These are phyloP conservation scores for Dovyalis caffra DNA, from an alignment of 345 rosid species.

Conservation along the genomic window DNA sequence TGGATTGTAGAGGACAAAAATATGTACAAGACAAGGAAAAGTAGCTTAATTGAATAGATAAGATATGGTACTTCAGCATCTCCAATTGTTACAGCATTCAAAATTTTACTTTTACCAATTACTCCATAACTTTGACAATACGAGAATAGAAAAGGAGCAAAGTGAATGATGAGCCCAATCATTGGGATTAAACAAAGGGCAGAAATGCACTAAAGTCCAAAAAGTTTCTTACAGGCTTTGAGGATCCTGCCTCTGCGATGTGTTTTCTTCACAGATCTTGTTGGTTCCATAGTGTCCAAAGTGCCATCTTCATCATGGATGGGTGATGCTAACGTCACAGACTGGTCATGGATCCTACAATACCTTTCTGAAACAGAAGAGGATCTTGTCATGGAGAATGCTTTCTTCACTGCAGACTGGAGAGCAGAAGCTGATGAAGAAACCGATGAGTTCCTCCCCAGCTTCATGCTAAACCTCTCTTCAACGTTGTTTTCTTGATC, in stretches of 20 bases:
- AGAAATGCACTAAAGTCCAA: conserved; percentile 43
- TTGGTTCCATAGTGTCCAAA: conserved; percentile 4
- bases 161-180: neutral
- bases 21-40: no score
- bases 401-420: conserved; percentile 50
- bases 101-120: neutral
- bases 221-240: conserved; percentile 72
- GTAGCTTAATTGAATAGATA: neutral
- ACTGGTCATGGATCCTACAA: conserved; percentile 72
- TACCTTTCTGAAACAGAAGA: conserved; percentile 80
- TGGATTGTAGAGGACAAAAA: neutral
- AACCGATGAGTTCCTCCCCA: conserved; percentile 46
- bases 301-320: conserved; percentile 21
- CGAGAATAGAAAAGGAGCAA: neutral
- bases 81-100: neutral
- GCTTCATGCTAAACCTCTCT: conserved; percentile 21
- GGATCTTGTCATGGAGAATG: conserved; percentile 75
- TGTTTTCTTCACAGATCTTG: conserved; percentile 50
- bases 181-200: neutral
- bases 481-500: conserved; percentile 17
- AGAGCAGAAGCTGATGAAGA: conserved; percentile 45
- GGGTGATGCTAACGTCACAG: conserved; percentile 47
- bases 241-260: conserved; percentile 52
- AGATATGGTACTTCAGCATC: neutral
- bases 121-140: no score